Evolutionary conservation across 2,329 filamentous ascomycete species (phyloP), one percentile per base, ranked within the genome.

Genomic region (Cladophialophora chaetospira): DNA sequence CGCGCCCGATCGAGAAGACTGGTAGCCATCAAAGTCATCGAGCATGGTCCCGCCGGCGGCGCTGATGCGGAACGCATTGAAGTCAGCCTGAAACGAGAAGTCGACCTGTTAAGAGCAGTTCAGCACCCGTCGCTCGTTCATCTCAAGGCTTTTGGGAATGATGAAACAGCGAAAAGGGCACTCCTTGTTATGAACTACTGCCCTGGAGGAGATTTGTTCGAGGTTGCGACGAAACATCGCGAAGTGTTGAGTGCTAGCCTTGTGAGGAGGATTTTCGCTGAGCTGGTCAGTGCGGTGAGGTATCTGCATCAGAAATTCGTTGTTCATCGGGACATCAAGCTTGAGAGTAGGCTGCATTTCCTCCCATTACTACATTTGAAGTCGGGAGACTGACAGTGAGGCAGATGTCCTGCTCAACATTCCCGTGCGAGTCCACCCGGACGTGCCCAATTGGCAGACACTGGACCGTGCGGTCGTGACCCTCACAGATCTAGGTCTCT

Each of bases 271-370:
- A 91, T 97, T 55, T 97, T 97, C 72, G 82, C 92, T 11, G 94
- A 99, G 72, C 73, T 97, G 62, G 86, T 97, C 21, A 86, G 84
- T 60, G 94, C 93, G 0, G 87, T 96, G 31, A 83, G 82, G 56
- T 97, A 97, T 75, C 78, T 99, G 46, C 94, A 99, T 72, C 79
- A 84, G 52, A 80, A 89, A 66, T 87, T 84, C 65, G 96, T 99
- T 69, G 93, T 97, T 52, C 94, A 99, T 71, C 86, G 94, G 58
- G 94, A 99, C 72, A 95, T 99, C 73, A 99, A 99, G 76, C 86
- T 99, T 57, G 94, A 99, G 79, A 99, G 89, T 94, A 82, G 75
- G 86, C 79, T 59, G 63, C 62, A 17, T 5, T 8, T 33, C 29
- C 8, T 33, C 29, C 10, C 26, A 48, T 8, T 19, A 33, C 17